Conservation (phyloP, 306 rosid genomes). For the Vigna trinervia region DNA sequence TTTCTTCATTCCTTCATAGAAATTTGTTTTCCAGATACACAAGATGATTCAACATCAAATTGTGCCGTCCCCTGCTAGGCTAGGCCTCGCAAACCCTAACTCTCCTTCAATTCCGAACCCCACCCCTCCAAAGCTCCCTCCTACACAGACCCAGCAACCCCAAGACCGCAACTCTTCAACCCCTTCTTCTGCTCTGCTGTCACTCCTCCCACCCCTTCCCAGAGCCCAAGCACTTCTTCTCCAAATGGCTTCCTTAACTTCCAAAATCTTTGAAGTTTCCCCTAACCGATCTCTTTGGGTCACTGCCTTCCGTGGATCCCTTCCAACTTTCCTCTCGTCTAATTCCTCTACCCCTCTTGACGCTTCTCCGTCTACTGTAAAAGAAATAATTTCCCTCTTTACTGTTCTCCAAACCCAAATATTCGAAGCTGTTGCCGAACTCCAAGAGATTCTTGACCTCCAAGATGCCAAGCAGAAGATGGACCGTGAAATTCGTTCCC, state of each 20-base stretch:
- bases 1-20: neutral
- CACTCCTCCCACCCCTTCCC: slow-evolving; percentile 91
- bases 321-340: slow-evolving; percentile 79
- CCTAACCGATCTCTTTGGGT: slow-evolving; percentile 80
- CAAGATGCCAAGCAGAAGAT: slow-evolving; percentile 81
- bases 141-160: slow-evolving; percentile 51
- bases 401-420: slow-evolving; percentile 79
- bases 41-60: slow-evolving; percentile 83
- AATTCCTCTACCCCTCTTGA: slow-evolving; percentile 55
- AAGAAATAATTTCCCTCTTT: slow-evolving; percentile 74
- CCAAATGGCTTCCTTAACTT: slow-evolving; percentile 84
- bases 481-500: slow-evolving; percentile 64
- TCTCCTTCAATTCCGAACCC: slow-evolving; percentile 80
- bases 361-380: slow-evolving; percentile 66
- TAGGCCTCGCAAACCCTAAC: slow-evolving; percentile 80
- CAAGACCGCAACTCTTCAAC: slow-evolving; percentile 49
- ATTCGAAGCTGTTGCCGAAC: slow-evolving; percentile 87
- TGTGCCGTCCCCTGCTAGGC: slow-evolving; percentile 87
- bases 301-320: slow-evolving; percentile 75
- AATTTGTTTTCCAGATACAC: neutral
- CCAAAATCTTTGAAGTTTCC: slow-evolving; percentile 79
- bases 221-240: slow-evolving; percentile 82
- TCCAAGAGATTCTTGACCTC: slow-evolving; percentile 88
- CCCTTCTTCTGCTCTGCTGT: slow-evolving; percentile 62
- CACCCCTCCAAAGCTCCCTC: slow-evolving; percentile 75